Evolutionary conservation across 2,329 filamentous ascomycete genomes (phyloP).

Genomic region (Penicillium italicum): DNA sequence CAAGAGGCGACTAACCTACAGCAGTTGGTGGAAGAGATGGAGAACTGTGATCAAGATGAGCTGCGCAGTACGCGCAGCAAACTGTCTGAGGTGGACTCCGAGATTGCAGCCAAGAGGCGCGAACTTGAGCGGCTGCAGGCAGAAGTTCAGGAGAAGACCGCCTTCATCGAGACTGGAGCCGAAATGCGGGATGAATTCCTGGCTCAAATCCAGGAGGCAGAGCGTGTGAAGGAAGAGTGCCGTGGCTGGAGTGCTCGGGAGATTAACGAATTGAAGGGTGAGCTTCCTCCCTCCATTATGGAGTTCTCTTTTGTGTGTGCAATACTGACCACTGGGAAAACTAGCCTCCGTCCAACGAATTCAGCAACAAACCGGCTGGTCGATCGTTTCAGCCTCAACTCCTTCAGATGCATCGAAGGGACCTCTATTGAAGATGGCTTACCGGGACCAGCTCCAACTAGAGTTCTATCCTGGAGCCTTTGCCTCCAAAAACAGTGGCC

Average conservation of each 20-base stretch:
- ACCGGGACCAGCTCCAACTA: slow-evolving; percentile 41
- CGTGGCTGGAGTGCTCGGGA: slow-evolving; percentile 84
- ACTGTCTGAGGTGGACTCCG: slow-evolving; percentile 61
- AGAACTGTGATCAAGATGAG: slow-evolving; percentile 70
- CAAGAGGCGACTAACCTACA: slow-evolving; percentile 66
- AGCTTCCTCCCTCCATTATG: slow-evolving; percentile 19
- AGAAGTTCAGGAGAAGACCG: slow-evolving; percentile 65
- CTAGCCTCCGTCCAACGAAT: slow-evolving; percentile 40
- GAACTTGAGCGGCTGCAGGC: slow-evolving; percentile 64
- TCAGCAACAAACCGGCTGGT: slow-evolving; percentile 46
- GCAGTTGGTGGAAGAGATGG: slow-evolving; percentile 60
- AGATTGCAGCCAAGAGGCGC: slow-evolving; percentile 66
- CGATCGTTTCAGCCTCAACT: slow-evolving; percentile 37
- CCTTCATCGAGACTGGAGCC: slow-evolving; percentile 58
- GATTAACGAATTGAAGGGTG: slow-evolving; percentile 74
- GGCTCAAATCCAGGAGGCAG: slow-evolving; percentile 74
- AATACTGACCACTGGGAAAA: slow-evolving; percentile 9
- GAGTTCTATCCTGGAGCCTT: slow-evolving; percentile 43
- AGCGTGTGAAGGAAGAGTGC: slow-evolving; percentile 80
- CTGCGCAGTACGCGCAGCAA: slow-evolving; percentile 69
- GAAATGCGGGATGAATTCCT: slow-evolving; percentile 66
- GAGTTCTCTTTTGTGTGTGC: background rate
- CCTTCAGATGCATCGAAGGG: slow-evolving; percentile 28
- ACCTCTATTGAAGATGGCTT: slow-evolving; percentile 41
- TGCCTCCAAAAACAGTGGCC: slow-evolving; percentile 20